A percentile compares a stretch with the other conserved stretches of the same genome.
phyloP scores from a whole-genome alignment of 1,284 basidiomycete genomes.

The Meripilus lineatus region DNA sequence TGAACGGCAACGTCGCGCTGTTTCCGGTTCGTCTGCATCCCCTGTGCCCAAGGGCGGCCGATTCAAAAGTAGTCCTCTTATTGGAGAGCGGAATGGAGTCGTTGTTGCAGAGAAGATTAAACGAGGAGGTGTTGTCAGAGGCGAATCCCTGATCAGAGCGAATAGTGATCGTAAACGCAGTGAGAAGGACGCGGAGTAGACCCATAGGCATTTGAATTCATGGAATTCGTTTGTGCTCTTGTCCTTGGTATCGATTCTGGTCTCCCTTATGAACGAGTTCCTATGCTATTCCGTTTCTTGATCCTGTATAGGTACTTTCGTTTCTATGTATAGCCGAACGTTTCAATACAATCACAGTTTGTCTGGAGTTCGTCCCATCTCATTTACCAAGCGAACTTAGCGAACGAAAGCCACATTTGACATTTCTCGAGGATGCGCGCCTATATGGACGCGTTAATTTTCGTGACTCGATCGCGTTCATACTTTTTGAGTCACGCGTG shows the following conservation, averaged over 20 bases:
- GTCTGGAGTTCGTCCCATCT: too few relatives aligned
- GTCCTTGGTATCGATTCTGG: background rate
- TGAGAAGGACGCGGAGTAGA: conserved; percentile 27
- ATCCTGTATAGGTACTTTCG: too few relatives aligned
- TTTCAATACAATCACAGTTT: too few relatives aligned
- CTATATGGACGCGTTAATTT: background rate
- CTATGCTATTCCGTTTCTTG: too few relatives aligned
- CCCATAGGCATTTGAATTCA: too few relatives aligned
- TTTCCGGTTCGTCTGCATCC: conserved; percentile 19
- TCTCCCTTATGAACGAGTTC: too few relatives aligned
- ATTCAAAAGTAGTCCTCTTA: conserved; percentile 68
- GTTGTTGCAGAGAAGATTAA: conserved; percentile 39
- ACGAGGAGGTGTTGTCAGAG: too few relatives aligned
- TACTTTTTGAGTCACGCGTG: conserved; percentile 1
- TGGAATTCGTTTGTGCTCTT: too few relatives aligned
- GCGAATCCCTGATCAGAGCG: too few relatives aligned
- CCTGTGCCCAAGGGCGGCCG: conserved; percentile 41
- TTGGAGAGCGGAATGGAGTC: conserved; percentile 35
- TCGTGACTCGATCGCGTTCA: background rate
- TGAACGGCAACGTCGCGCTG: conserved; percentile 48
- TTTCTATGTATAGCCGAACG: too few relatives aligned
- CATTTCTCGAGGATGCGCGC: background rate
- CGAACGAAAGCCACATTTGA: too few relatives aligned
- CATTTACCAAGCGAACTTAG: too few relatives aligned
- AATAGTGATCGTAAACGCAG: conserved; percentile 23